Percentiles rank a stretch among this genome's conserved stretches.
Evolutionary conservation across 1,139 yeast genomes (phyloP).

Genomic region (Taphrina communis): DNA sequence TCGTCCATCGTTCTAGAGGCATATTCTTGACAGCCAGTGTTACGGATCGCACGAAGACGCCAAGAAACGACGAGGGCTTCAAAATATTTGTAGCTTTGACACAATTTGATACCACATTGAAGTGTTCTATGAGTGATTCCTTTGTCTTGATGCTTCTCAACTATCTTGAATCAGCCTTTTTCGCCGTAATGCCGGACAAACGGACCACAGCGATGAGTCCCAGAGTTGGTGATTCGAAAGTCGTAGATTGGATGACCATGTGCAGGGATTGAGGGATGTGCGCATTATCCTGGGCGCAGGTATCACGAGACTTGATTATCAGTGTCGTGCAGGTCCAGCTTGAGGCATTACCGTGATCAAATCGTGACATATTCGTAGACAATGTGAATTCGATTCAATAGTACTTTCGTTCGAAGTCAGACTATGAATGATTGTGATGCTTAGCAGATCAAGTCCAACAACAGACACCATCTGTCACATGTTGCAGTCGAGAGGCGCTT

Average conservation of each 20-base stretch:
- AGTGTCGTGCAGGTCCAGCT: not conserved
- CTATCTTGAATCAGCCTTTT: not conserved
- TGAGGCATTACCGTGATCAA: not conserved
- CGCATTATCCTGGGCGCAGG: not conserved
- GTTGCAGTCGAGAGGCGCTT: not conserved
- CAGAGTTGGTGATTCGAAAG: not conserved
- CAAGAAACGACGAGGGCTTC: conserved; percentile 11
- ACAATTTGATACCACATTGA: not conserved
- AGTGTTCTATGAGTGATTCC: not conserved
- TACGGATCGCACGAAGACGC: conserved; percentile 4
- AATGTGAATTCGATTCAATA: not conserved
- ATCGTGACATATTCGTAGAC: not conserved
- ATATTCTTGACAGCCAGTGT: conserved; percentile 7
- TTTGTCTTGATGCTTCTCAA: not conserved
- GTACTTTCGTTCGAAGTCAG: not conserved
- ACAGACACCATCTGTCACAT: not conserved
- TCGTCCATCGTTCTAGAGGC: not conserved
- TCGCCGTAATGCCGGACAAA: not conserved
- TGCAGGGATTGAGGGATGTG: not conserved
- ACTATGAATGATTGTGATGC: not conserved
- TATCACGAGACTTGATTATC: not conserved
- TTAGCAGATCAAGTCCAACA: conserved; percentile 4
- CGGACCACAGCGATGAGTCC: not conserved
- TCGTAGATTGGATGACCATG: not conserved
- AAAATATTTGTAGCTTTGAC: not conserved